Evolutionary conservation across 176 grass and related monocot species (phyloP).

Genomic region (Aechmea fasciata): DNA sequence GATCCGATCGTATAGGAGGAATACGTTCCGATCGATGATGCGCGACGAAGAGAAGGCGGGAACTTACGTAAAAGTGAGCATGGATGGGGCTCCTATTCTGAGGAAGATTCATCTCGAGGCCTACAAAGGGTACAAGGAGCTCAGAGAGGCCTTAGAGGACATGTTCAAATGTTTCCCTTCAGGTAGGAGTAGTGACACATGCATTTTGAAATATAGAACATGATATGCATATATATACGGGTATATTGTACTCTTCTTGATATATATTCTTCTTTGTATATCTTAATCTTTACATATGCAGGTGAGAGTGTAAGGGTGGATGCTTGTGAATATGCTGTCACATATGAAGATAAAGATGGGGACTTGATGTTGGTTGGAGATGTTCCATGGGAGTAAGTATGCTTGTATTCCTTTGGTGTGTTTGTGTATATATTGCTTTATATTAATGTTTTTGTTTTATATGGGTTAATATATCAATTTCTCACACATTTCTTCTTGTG

Average conservation of each 20-base stretch:
- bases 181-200: neutral
- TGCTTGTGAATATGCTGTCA: conserved; percentile 30
- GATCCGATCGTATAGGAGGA: conserved; percentile 64
- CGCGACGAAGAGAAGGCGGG: conserved; percentile 28
- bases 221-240: conserved; percentile 1
- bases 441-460: neutral
- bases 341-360: conserved; percentile 88
- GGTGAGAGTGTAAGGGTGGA: neutral
- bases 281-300: neutral
- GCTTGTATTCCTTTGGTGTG: neutral
- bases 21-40: conserved; percentile 49
- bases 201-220: neutral
- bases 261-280: neutral
- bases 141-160: conserved; percentile 44
- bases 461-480: neutral
- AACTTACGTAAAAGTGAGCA: conserved; percentile 79
- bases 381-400: conserved; percentile 88
- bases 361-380: conserved; percentile 90
- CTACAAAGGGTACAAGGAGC: conserved; percentile 67
- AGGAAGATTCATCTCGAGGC: conserved; percentile 81
- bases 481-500: neutral
- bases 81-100: conserved; percentile 87
- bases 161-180: conserved; percentile 58
- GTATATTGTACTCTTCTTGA: too few species aligned
- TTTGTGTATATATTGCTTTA: neutral